Evolutionary conservation across 495 filamentous ascomycete species (phyloP), one percentile per base, ranked within the genome.

Genomic region (Parathielavia appendiculata): DNA sequence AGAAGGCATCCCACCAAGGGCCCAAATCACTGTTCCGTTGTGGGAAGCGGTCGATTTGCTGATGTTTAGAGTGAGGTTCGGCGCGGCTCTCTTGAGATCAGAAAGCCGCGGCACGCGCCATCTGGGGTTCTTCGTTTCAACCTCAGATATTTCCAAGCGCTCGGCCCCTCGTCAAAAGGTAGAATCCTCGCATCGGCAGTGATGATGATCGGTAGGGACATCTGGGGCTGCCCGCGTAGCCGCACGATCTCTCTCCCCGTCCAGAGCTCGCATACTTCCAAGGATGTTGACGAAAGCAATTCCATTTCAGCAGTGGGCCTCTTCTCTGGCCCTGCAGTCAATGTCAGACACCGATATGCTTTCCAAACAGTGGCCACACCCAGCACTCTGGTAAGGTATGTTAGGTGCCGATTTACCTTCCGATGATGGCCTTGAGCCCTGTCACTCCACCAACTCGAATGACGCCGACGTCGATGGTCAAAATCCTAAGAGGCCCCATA

Each of bases 381-480:
- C 9, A 38, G 36, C n/a, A 38, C 9, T 38, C 36, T 10, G 9
- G n/a, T n/a, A n/a, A n/a, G n/a, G n/a, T n/a, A n/a, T n/a, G 36
- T 38, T 38, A 12, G 0, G 43, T n/a, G n/a, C 16, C 17, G n/a
- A 43, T n/a, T 8, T 16, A 32, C 45, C 51, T 63, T 11, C 81
- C 81, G 26, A 83, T 68, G 19, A 84, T 70, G 8, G 77, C 75
- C 22, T 71, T 73, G 1, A 83, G 68, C 50, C 73, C 77, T 16
- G 71, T 66, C 22, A 65, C 70, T 1, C 80, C 81, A 36, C 76
- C 73, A 4, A 83, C 74, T 1, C 81, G 70, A 30, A 84, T 79
- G 13, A 75, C 75, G 7, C 75, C 75, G 14, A 81, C 79, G 0
- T 82, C 70, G 2, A 79, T 73, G 2, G 80, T 82, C 23, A 83